Conservation (phyloP, 1,284 basidiomycete genomes). For the Puccinia novopanici region DNA sequence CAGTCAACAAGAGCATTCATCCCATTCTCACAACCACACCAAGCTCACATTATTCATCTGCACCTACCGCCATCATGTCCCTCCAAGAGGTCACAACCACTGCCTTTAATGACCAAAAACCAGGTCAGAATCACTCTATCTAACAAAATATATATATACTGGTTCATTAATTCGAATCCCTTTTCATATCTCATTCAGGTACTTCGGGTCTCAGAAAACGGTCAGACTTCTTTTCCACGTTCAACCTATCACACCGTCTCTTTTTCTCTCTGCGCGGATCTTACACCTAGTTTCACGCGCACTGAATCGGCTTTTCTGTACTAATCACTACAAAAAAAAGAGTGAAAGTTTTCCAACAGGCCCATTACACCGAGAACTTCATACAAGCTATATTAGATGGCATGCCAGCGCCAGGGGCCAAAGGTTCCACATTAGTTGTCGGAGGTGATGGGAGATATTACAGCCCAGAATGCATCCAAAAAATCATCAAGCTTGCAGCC, state of each 20-base stretch:
- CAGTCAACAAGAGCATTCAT: background rate
- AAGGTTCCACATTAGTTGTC: conserved; percentile 79
- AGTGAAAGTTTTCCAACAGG: conserved; percentile 59
- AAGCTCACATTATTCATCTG: too few species aligned
- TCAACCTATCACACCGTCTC: background rate
- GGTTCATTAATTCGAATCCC: background rate
- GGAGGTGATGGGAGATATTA: conserved; percentile 97
- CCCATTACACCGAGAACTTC: conserved; percentile 99
- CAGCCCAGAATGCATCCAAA: conserved; percentile 64
- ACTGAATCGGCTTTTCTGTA: background rate
- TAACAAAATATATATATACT: background rate
- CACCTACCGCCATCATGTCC: conserved; percentile 15
- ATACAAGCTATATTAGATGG: conserved; percentile 91
- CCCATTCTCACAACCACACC: too few species aligned
- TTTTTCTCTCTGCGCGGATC: background rate
- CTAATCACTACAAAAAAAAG: conserved; percentile 36
- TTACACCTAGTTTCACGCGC: background rate
- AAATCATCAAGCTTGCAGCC: conserved; percentile 57
- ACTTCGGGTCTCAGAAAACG: conserved; percentile 91
- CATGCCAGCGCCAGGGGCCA: conserved; percentile 70
- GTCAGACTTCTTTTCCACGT: conserved; percentile 61
- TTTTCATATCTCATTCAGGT: conserved; percentile 65
- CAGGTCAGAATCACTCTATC: conserved; percentile 30
- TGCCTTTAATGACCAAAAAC: conserved; percentile 81
- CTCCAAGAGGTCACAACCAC: conserved; percentile 63